Evolutionary conservation across 306 rosid genomes (phyloP).

Genomic region (Cucumis hystrix): DNA sequence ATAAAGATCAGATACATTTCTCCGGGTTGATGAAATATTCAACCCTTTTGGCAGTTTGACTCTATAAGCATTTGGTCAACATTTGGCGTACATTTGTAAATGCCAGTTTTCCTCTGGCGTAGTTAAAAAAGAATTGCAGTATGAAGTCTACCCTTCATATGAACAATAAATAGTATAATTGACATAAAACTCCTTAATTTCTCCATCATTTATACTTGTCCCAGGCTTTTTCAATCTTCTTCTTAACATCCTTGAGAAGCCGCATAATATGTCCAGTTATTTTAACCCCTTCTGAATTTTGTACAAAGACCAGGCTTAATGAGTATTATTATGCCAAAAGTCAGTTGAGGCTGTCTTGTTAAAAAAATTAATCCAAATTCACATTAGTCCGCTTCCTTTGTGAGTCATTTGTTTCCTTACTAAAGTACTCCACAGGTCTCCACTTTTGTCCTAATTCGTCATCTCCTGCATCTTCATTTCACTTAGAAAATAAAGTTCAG

Average conservation of each 20-base stretch:
- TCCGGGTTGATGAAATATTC: background rate
- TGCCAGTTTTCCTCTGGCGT: background rate
- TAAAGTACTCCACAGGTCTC: background rate
- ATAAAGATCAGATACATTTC: background rate
- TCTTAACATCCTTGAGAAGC: background rate
- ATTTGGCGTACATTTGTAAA: background rate
- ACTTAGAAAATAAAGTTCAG: background rate
- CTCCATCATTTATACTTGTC: background rate
- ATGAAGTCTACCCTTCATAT: background rate
- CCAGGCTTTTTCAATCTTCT: background rate
- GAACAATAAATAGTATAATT: background rate
- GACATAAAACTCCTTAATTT: background rate
- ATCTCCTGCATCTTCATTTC: background rate
- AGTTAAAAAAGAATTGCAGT: background rate
- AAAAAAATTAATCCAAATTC: background rate
- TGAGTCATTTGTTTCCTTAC: background rate
- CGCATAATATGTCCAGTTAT: background rate
- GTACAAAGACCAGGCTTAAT: background rate
- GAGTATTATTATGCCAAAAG: background rate
- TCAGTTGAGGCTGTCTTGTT: background rate
- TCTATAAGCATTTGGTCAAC: background rate
- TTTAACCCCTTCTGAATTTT: background rate
- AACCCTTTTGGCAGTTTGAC: background rate
- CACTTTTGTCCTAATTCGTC: background rate
- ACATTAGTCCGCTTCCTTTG: background rate